Base-by-base conservation (phyloP, 768 basidiomycete genomes). In the Agaricus blazei region DNA sequence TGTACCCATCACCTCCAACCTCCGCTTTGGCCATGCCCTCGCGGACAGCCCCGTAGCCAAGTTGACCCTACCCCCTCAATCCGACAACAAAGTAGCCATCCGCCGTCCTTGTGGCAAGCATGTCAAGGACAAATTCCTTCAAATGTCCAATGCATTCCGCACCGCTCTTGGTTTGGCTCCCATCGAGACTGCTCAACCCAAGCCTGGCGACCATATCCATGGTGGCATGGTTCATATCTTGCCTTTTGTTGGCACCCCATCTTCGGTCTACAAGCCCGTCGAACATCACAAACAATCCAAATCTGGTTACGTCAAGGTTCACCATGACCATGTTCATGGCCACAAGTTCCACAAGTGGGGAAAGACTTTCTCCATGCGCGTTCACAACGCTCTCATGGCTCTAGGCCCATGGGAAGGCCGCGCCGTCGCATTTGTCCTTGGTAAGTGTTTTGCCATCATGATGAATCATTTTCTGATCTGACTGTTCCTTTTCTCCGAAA, bases 351-450 rank as follows among this genome's bases (percentile, higher is more conserved):
- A 59, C 58, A 65, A 70, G 9, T 52, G 63, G 28, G 60, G 64
- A 48, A 61, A 62, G 23, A 70, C 77, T 34, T 88, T 89, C 78
- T 56, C 79, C 46, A 70, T 67, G 44, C 83, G 90, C 45, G 70
- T 92, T 58, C 81, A 85, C 63, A 70, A 70, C 52, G 85, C 89
- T 2, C 69, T 92, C 52, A 82, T 82, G 73, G 68, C 79, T 7
- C 80, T 93, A 14, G 87, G 89, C 11, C 82, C 82, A 19, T 92
- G 90, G 89, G 90, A 93, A 69, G 89, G 89, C 49, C 77, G 88
- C 48, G 83, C 84, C 9, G 84, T 93, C 14, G 84, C 91, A 3
- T 93, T 93, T 58, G 90, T 93, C 54, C 78, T 93, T 15, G 90
- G 90, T 75, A 51, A 50, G 68, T 62, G 36, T 23, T 53, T 19